Conservation (phyloP, 1,284 basidiomycete genomes). For the Cystobasidiaceae sp. region DNA sequence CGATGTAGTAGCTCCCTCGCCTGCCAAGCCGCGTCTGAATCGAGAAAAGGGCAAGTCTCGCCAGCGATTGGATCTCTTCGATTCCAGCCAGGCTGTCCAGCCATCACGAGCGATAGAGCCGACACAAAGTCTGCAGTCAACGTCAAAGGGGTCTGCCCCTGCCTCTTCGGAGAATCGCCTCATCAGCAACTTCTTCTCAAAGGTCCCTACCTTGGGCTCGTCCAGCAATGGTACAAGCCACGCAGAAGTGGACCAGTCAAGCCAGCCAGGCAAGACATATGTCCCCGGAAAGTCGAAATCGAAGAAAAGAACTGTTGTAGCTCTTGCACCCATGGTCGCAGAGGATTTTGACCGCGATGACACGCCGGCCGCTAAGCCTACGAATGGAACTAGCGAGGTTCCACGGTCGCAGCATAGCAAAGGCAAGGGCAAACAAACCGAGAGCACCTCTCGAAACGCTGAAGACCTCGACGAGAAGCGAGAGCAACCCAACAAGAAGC, state of each 20-base stretch:
- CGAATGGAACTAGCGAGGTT: neutral
- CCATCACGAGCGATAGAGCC: neutral
- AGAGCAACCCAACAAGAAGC: neutral
- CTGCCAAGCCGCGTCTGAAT: slow-evolving; percentile 2
- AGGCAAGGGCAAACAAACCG: neutral
- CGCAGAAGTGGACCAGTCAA: neutral
- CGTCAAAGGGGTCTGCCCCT: neutral
- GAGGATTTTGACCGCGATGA: slow-evolving; percentile 31
- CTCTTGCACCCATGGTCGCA: slow-evolving; percentile 1
- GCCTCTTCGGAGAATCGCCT: neutral
- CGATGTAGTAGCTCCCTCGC: slow-evolving; percentile 3
- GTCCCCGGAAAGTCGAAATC: slow-evolving; percentile 10
- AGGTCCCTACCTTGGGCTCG: neutral
- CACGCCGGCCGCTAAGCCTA: slow-evolving; percentile 32
- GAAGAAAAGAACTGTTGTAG: slow-evolving; percentile 12
- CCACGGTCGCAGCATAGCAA: neutral
- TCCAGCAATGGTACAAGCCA: neutral
- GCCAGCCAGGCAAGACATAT: neutral
- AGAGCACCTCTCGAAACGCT: too few species aligned
- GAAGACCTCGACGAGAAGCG: neutral
- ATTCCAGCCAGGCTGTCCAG: neutral
- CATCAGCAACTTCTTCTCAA: neutral
- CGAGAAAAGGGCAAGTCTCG: slow-evolving; percentile 8
- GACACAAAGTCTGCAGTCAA: neutral
- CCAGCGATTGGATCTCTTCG: slow-evolving; percentile 12